These are phyloP conservation scores for Musa balbisiana DNA, from an alignment of 202 grass and related monocot genomes.

Conservation along the genomic window DNA sequence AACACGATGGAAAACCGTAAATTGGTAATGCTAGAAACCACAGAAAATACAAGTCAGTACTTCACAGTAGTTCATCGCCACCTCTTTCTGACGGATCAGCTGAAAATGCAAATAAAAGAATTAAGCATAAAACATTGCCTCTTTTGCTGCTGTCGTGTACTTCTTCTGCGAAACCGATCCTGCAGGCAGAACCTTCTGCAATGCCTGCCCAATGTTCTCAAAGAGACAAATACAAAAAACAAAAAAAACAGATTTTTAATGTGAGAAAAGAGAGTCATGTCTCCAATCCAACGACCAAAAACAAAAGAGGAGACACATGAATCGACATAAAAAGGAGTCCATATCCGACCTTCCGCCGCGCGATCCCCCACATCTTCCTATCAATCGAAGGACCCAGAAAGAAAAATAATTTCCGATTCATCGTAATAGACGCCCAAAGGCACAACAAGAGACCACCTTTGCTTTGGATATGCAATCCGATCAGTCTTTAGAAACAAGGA, in stretches of 20 bases:
- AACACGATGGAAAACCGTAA: neutral
- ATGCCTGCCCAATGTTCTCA: constrained; percentile 36
- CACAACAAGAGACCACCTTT: neutral
- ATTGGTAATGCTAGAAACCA: neutral
- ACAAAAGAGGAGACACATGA: too few species aligned
- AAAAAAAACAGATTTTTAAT: neutral
- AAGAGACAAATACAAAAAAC: neutral
- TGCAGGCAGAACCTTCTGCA: constrained; percentile 33
- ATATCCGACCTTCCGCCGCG: constrained; percentile 58
- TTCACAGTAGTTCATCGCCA: too few species aligned
- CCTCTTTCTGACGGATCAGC: neutral
- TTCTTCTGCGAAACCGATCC: constrained; percentile 21
- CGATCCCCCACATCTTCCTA: constrained; percentile 56
- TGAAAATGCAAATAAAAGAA: neutral
- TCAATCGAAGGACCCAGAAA: neutral
- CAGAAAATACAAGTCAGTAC: neutral
- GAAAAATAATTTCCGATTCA: neutral
- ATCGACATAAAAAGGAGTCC: constrained; percentile 9
- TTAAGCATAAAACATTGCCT: constrained; percentile 26
- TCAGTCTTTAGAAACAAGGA: neutral
- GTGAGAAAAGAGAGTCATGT: neutral
- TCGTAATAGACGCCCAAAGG: neutral
- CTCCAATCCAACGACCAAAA: too few species aligned
- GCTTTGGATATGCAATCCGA: neutral
- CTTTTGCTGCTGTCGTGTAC: constrained; percentile 47